Evolutionary conservation across 139 green algal species (phyloP).

Genomic region (Chloropicon primus): DNA sequence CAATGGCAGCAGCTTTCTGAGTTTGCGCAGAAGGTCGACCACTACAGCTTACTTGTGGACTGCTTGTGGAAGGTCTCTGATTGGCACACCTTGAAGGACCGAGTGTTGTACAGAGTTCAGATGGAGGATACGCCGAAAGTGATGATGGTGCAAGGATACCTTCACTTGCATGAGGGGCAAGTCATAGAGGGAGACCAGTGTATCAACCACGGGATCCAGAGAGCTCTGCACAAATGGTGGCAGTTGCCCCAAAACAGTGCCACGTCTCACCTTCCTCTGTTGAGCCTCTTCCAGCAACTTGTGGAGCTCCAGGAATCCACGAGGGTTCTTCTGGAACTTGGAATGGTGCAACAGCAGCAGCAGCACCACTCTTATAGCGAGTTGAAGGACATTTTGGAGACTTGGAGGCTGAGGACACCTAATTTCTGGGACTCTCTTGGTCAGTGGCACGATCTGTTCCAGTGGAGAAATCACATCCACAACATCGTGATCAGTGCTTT

Average conservation of each 20-base stretch:
- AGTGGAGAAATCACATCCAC: slow-evolving; percentile 95
- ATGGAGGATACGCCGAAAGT: slow-evolving; percentile 56
- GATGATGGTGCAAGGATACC: slow-evolving; percentile 57
- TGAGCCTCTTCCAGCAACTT: slow-evolving; percentile 70
- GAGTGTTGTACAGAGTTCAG: slow-evolving; percentile 7
- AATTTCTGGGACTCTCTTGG: slow-evolving; percentile 87
- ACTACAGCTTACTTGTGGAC: slow-evolving; percentile 59
- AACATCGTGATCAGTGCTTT: slow-evolving; percentile 85
- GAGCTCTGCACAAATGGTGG: slow-evolving; percentile 60
- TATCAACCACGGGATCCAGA: slow-evolving; percentile 27
- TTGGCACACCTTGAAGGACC: not conserved
- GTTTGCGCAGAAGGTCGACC: slow-evolving; percentile 54
- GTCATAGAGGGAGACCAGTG: slow-evolving; percentile 35
- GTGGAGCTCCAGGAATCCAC: slow-evolving; percentile 82
- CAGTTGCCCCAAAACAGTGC: slow-evolving; percentile 66
- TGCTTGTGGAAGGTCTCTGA: slow-evolving; percentile 52
- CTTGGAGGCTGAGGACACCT: slow-evolving; percentile 58
- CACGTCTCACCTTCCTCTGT: slow-evolving; percentile 38
- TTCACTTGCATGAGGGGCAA: slow-evolving; percentile 49
- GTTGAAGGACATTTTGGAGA: slow-evolving; percentile 79
- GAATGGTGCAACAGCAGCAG: not conserved
- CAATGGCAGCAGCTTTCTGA: slow-evolving; percentile 86
- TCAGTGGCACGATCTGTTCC: slow-evolving; percentile 80
- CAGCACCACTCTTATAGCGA: slow-evolving; percentile 16
- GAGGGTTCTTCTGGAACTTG: slow-evolving; percentile 58